A percentile compares a stretch with the other conserved stretches of the same genome.
Evolutionary conservation across 2,329 filamentous ascomycete genomes (phyloP).

Genomic region (Cercospora sp.): DNA sequence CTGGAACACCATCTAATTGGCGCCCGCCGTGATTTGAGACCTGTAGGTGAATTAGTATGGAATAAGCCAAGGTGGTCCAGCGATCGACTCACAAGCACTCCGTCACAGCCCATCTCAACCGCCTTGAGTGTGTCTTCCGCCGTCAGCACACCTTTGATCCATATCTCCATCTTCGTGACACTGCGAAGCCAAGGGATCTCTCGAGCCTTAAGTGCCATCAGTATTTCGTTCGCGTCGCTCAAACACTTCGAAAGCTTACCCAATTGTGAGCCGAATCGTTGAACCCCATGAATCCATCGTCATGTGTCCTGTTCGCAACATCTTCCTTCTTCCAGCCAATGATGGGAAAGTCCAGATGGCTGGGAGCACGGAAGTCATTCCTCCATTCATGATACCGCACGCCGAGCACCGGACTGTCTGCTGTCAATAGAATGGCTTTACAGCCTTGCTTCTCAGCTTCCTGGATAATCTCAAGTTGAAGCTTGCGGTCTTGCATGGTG

Average conservation of each 20-base stretch:
- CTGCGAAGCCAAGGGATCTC: slow-evolving; percentile 53
- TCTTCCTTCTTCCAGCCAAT: slow-evolving; percentile 30
- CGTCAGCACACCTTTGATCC: slow-evolving; percentile 46
- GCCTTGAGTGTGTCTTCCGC: slow-evolving; percentile 47
- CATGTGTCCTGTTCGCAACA: slow-evolving; percentile 34
- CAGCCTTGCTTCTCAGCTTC: slow-evolving; percentile 45
- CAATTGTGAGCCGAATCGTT: slow-evolving; percentile 36
- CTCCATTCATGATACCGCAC: slow-evolving; percentile 56
- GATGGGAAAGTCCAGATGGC: slow-evolving; percentile 28
- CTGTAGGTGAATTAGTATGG: not conserved
- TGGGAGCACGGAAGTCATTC: slow-evolving; percentile 49
- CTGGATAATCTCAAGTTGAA: slow-evolving; percentile 43
- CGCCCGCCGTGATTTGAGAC: slow-evolving; percentile 55
- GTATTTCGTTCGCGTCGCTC: not conserved
- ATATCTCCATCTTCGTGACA: slow-evolving; percentile 52
- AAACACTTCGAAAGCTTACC: not conserved
- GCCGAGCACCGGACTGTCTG: slow-evolving; percentile 57
- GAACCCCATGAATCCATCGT: slow-evolving; percentile 33
- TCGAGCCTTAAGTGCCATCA: slow-evolving; percentile 10
- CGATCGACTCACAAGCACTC: slow-evolving; percentile 38
- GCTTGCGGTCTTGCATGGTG: slow-evolving; percentile 53
- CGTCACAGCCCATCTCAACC: slow-evolving; percentile 45
- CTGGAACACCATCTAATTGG: slow-evolving; percentile 58
- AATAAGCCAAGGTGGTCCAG: not conserved
- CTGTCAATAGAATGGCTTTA: slow-evolving; percentile 56